Percentiles rank a stretch among this genome's conserved stretches.
Conservation (phyloP, 306 rosid genomes). For the Arachis hypogaea region DNA sequence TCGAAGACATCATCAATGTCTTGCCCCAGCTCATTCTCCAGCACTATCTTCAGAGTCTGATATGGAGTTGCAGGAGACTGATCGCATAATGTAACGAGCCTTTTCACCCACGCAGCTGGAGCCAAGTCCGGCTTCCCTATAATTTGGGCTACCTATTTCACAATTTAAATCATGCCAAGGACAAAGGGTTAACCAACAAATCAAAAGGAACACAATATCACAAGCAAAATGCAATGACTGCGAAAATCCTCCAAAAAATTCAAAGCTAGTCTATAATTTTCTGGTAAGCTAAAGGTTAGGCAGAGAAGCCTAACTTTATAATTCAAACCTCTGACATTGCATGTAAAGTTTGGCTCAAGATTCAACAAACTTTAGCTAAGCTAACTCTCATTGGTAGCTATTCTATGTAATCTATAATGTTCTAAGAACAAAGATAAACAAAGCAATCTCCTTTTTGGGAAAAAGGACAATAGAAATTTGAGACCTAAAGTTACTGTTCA, state of each 20-base stretch:
- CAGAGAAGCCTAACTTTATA: no score
- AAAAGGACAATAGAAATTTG: neutral
- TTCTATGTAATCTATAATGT: no score
- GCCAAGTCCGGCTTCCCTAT: conserved; percentile 99
- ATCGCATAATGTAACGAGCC: conserved; percentile 90
- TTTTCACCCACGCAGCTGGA: conserved; percentile 91
- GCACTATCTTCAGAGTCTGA: conserved; percentile 56
- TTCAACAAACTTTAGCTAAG: no score
- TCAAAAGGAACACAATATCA: conserved; percentile 11
- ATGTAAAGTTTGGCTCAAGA: no score
- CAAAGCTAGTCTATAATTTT: neutral
- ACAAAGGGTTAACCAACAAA: conserved; percentile 22
- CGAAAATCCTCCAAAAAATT: conserved; percentile 1
- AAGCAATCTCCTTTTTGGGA: neutral
- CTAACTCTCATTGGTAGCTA: no score
- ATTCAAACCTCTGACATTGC: no score
- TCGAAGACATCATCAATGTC: conserved; percentile 69
- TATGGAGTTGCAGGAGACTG: conserved; percentile 88
- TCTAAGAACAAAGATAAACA: neutral
- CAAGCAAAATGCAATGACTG: neutral
- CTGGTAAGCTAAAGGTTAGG: no score
- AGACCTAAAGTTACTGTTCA: neutral
- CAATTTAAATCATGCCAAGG: conserved; percentile 35
- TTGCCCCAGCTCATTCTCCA: conserved; percentile 76
- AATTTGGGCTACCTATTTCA: conserved; percentile 84